Evolutionary conservation across 129 eudicot species (phyloP).

Genomic region (Solidago caesia): DNA sequence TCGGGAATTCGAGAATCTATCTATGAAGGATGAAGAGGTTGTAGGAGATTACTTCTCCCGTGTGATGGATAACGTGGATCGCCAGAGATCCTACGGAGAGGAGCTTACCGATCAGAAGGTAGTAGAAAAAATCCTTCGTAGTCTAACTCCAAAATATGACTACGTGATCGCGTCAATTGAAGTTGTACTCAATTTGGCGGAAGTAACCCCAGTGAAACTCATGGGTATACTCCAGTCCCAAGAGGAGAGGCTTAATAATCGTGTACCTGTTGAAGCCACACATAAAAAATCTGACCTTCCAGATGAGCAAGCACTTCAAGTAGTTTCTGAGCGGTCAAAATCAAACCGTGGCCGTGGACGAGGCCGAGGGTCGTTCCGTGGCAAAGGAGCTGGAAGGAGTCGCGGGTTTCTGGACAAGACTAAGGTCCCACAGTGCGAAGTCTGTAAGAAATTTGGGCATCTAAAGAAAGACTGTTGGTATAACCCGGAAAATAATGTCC

Average conservation of each 20-base stretch:
- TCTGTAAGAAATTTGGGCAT: not conserved
- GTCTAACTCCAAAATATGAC: not conserved
- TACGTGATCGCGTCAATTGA: not conserved
- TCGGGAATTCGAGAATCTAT: too few relatives aligned
- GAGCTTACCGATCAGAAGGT: not conserved
- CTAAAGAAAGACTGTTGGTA: not conserved
- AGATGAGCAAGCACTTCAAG: not conserved
- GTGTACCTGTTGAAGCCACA: not conserved
- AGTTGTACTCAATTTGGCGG: not conserved
- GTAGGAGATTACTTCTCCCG: not conserved
- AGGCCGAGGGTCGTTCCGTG: not conserved
- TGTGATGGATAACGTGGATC: not conserved
- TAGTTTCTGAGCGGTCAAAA: not conserved
- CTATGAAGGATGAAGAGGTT: not conserved
- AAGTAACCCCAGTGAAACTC: not conserved
- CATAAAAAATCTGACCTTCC: not conserved
- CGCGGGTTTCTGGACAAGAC: not conserved
- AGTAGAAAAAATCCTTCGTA: not conserved
- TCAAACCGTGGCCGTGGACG: not conserved
- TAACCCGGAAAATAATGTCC: not conserved
- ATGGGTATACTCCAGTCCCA: not conserved
- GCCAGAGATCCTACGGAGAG: not conserved
- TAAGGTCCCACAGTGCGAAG: not conserved
- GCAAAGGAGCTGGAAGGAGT: not conserved
- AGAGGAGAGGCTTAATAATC: not conserved